Base-by-base conservation (phyloP, 2,329 filamentous ascomycete species). In the Rhinocladiella mackenziei region DNA sequence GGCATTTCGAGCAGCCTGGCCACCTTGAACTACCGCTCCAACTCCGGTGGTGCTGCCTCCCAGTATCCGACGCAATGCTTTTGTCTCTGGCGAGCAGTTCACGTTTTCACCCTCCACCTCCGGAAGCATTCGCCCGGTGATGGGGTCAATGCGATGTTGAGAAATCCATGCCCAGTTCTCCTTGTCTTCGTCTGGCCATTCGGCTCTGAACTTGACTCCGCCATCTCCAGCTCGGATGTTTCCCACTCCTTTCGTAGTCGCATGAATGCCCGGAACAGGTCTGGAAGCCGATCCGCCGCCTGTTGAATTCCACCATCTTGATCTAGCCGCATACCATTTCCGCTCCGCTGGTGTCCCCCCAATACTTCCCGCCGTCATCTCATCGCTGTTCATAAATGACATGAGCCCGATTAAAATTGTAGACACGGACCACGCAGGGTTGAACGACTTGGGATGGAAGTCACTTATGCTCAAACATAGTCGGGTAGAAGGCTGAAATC, bases 381-480 rank as follows among this genome's bases (percentile, higher is more conserved):
- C 92, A 62, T 98, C 91, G 55, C 86, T 88, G 2, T 91, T 97
- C 92, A 98, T 98, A 68, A 98, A 98, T 28, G 86, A 94, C 51
- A 97, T 73, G 19, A 98, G 77, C 7, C 92, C 92, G 43, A 94
- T 94, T 11, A 98, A 73, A 54, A 98, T 98, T 0, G 92, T 98
- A 42, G 85, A 91, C 5, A 98, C 92, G 62, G 95, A 91, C 92
- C 92, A 98, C 1, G 92, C 89, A 2, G 92, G 92, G 64, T 98
- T 98, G 74, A 97, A 98, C 19, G 85, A 91, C 66, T 94, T 94
- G 3, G 92, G 92, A 63, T 98, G 92, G 69, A 97, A 98, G 64
- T 98, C 92, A 58, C 84, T 91, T 60, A 98, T 98, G 62, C 86
- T 94, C 35, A 98, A 83, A 61, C 92, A 98, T 15, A 98, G 80